phyloP scores from a whole-genome alignment of 2,329 filamentous ascomycete genomes.

The Aspergillus puulaauensis region DNA sequence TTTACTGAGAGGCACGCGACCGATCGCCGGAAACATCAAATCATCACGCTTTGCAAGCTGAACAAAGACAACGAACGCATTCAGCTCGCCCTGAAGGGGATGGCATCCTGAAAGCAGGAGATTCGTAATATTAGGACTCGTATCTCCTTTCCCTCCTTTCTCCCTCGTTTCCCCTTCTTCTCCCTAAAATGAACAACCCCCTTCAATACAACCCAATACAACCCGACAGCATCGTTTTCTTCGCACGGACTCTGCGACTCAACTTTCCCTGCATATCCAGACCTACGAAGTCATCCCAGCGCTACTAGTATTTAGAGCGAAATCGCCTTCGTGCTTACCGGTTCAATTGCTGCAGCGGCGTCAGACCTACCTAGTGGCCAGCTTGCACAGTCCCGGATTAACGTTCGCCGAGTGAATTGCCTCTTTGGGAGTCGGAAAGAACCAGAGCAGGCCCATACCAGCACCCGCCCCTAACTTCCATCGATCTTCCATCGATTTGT shows the following conservation, averaged over 20 bases:
- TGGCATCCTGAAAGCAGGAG: conserved; percentile 4
- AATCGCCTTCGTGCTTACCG: neutral
- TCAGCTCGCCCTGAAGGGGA: conserved; percentile 1
- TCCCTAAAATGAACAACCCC: neutral
- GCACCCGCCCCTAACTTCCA: conserved; percentile 17
- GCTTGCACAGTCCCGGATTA: conserved; percentile 19
- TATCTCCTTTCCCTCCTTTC: neutral
- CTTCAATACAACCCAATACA: neutral
- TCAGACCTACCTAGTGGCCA: neutral
- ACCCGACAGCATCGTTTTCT: neutral
- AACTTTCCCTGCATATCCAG: neutral
- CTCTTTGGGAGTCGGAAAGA: conserved; percentile 20
- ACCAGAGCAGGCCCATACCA: conserved; percentile 16
- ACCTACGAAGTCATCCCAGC: neutral
- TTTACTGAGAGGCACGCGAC: conserved; percentile 4
- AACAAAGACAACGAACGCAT: conserved; percentile 5
- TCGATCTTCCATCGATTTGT: conserved; percentile 1
- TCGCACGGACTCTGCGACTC: neutral
- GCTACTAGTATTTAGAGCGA: neutral
- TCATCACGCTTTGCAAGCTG: neutral
- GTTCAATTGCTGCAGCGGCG: neutral
- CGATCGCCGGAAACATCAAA: conserved; percentile 15
- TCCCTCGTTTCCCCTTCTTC: neutral
- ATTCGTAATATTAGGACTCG: conserved; percentile 2
- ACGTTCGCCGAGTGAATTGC: conserved; percentile 23